Evolutionary conservation across 129 eudicot species (phyloP), one percentile per base, ranked within the genome.

Genomic region (Saussurea involucrata): DNA sequence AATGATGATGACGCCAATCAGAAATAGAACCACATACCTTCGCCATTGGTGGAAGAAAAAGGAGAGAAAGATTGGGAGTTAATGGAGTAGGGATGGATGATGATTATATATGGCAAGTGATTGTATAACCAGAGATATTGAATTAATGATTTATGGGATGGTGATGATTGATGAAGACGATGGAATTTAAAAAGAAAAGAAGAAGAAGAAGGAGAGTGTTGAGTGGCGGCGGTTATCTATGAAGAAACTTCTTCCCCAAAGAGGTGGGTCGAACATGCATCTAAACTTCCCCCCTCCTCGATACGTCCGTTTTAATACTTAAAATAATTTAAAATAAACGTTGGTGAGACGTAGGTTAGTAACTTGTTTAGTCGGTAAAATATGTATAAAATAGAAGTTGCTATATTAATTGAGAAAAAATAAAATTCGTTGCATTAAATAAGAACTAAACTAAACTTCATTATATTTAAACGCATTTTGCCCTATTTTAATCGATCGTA

Each of bases 241-340:
- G 32, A 28, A 13, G 63, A 37, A 78, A 74, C 71, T 36, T 60
- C 49, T 58, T 66, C 57, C 9, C 80, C 68, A 32, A 27, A 73
- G 84, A 32, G 74, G 80, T 74, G 80, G 80, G 80, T 29, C 3
- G 80, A 69, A 74, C 74, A 66, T 80, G 83, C 44, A 34, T 68
- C 6, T 17, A 17, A 79, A 79, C 74, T 49, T 24, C 17, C 64
- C n/a, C n/a, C n/a, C n/a, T n/a, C n/a, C n/a, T n/a, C n/a, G n/a
- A n/a, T n/a, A n/a, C n/a, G n/a, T n/a, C n/a, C n/a, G n/a, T n/a
- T n/a, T n/a, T n/a, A n/a, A n/a, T n/a, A n/a, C n/a, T n/a, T n/a
- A n/a, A n/a, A n/a, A n/a, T n/a, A n/a, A n/a, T n/a, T n/a, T n/a
- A n/a, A n/a, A n/a, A n/a, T n/a, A n/a, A n/a, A n/a, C n/a, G n/a